These are phyloP conservation scores for Salix exigua DNA, from an alignment of 345 rosid genomes.

Conservation along the genomic window DNA sequence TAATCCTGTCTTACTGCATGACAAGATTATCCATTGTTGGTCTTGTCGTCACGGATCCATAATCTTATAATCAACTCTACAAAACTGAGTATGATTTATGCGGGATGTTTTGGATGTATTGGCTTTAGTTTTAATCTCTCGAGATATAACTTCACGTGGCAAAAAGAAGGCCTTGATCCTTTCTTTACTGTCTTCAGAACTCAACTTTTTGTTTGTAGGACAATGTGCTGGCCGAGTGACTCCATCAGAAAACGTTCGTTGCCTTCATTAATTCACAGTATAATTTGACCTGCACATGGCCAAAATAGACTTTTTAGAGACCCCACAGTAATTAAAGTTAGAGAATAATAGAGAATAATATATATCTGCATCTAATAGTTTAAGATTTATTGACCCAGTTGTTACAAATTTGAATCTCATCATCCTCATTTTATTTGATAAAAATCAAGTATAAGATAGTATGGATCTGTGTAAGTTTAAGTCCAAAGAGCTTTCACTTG, in stretches of 20 bases:
- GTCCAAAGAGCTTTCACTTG: too few relatives aligned
- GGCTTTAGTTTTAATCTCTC: not conserved
- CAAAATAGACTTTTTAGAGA: too few relatives aligned
- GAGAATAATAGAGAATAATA: too few relatives aligned
- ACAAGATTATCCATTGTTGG: slow-evolving; percentile 8
- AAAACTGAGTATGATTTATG: not conserved
- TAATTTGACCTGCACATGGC: slow-evolving; percentile 7
- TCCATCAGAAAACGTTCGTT: not conserved
- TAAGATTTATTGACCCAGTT: too few relatives aligned
- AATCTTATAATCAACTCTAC: slow-evolving; percentile 8
- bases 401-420: fast-evolving
- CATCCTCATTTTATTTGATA: too few relatives aligned
- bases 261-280: too few relatives aligned
- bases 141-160: too few relatives aligned
- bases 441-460: too few relatives aligned
- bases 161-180: not conserved
- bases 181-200: not conserved
- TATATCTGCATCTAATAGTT: too few relatives aligned
- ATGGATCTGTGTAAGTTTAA: too few relatives aligned
- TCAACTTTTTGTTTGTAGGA: slow-evolving; percentile 15
- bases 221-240: slow-evolving; percentile 4
- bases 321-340: too few relatives aligned
- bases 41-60: slow-evolving; percentile 39
- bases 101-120: not conserved
- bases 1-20: not conserved